These are phyloP conservation scores for Corylus avellana DNA, from an alignment of 306 rosid species.

Conservation along the genomic window DNA sequence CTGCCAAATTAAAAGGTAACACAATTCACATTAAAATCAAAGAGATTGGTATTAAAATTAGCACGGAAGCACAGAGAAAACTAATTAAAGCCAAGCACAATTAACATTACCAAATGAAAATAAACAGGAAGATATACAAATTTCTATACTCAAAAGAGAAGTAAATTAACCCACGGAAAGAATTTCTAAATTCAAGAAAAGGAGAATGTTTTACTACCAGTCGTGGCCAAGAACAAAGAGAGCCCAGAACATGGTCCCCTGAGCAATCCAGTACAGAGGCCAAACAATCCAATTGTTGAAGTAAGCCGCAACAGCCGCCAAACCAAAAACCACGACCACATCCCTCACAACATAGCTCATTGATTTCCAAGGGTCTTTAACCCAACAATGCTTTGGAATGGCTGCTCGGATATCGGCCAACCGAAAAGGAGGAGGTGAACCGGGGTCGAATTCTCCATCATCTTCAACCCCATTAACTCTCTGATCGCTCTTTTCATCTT, in stretches of 20 bases:
- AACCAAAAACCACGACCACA: constrained; percentile 69
- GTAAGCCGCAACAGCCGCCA: constrained; percentile 83
- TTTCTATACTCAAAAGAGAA: background rate
- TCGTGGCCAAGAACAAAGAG: constrained; percentile 99
- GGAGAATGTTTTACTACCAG: constrained; percentile 50
- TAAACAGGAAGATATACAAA: background rate
- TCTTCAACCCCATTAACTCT: constrained; percentile 20
- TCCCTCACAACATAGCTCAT: constrained; percentile 95
- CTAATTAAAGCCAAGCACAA: background rate
- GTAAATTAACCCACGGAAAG: background rate
- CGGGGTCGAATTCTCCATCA: constrained; percentile 58
- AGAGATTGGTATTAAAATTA: constrained; percentile 19
- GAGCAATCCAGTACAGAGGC: constrained; percentile 99
- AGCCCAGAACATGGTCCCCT: constrained; percentile 99
- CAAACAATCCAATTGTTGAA: constrained; percentile 80
- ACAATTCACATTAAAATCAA: constrained; percentile 16
- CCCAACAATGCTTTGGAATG: constrained; percentile 97
- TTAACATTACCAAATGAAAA: background rate
- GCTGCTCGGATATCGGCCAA: constrained; percentile 82
- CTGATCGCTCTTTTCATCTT: constrained; percentile 21
- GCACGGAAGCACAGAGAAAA: background rate
- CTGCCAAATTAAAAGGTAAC: constrained; percentile 47
- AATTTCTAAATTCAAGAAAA: background rate
- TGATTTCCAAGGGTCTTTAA: constrained; percentile 83
- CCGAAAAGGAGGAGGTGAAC: constrained; percentile 75